These are phyloP conservation scores for Penicillium sclerotiorum DNA, from an alignment of 2,329 filamentous ascomycete genomes.

Conservation along the genomic window DNA sequence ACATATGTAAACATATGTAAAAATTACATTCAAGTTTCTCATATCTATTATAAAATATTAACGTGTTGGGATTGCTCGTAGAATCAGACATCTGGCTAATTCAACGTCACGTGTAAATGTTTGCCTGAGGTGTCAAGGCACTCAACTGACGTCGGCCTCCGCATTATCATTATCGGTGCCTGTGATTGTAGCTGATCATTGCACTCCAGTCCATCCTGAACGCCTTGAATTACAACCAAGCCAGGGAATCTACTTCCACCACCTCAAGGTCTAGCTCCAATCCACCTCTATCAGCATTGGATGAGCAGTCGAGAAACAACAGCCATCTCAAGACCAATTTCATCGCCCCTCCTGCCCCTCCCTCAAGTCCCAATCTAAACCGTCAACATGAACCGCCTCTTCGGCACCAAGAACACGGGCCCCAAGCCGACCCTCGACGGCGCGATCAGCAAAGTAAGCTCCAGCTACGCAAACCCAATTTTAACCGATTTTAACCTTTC, in stretches of 20 bases:
- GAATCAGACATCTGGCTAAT: too few relatives aligned
- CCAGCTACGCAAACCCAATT: not conserved
- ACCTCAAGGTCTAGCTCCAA: not conserved
- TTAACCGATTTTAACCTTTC: conserved; percentile 12
- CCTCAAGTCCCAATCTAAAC: conserved; percentile 6
- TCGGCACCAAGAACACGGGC: conserved; percentile 81
- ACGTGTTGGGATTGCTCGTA: too few relatives aligned
- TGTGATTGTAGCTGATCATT: not conserved
- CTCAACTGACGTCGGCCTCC: conserved; percentile 20
- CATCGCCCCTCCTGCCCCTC: too few relatives aligned
- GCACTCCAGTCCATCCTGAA: not conserved
- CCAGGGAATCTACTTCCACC: too few relatives aligned
- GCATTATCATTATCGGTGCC: conserved; percentile 18
- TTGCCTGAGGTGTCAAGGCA: conserved; percentile 11
- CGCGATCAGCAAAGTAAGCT: conserved; percentile 75
- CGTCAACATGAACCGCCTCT: conserved; percentile 85
- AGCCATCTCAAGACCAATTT: too few relatives aligned
- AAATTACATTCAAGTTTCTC: too few relatives aligned
- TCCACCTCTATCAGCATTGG: too few relatives aligned
- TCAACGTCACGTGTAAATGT: not conserved
- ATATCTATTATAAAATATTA: too few relatives aligned
- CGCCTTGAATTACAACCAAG: too few relatives aligned
- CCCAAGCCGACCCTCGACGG: conserved; percentile 86
- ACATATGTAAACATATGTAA: too few relatives aligned
- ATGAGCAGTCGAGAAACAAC: too few relatives aligned